These are phyloP conservation scores for Candida albicans DNA, from an alignment of 1,139 yeast genomes.

Conservation along the genomic window DNA sequence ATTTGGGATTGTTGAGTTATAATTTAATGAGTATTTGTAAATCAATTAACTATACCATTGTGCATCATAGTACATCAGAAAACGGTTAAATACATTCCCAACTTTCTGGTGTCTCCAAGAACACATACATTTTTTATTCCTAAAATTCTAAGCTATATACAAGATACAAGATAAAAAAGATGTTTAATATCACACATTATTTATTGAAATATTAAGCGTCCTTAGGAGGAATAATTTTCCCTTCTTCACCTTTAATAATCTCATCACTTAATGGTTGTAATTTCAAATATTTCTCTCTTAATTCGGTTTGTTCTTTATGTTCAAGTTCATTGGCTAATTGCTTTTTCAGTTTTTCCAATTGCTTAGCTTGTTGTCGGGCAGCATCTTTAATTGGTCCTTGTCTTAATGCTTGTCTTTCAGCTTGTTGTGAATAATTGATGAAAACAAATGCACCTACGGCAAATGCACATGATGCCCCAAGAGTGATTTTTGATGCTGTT, in stretches of 20 bases:
- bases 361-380: conserved; percentile 52
- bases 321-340: conserved; percentile 63
- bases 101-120: conserved; percentile 55
- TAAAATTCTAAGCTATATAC: neutral
- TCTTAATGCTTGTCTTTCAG: conserved; percentile 66
- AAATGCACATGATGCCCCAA: conserved; percentile 55
- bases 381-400: conserved; percentile 85
- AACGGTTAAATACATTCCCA: conserved; percentile 15
- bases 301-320: conserved; percentile 70
- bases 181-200: no score
- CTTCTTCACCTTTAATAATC: conserved; percentile 36
- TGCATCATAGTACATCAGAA: conserved; percentile 56
- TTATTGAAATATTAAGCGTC: no score
- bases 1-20: neutral
- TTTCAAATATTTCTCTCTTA: conserved; percentile 60
- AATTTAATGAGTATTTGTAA: conserved; percentile 15
- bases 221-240: neutral
- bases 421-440: conserved; percentile 66
- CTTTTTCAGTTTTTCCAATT: conserved; percentile 28
- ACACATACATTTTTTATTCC: conserved; percentile 40
- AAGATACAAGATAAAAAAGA: conserved; percentile 4
- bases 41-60: conserved; percentile 20
- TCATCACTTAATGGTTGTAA: conserved; percentile 61
- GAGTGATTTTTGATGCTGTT: conserved; percentile 67
- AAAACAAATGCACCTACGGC: conserved; percentile 62